Evolutionary conservation across 345 rosid genomes (phyloP).

Genomic region (Aurinia saxatilis): DNA sequence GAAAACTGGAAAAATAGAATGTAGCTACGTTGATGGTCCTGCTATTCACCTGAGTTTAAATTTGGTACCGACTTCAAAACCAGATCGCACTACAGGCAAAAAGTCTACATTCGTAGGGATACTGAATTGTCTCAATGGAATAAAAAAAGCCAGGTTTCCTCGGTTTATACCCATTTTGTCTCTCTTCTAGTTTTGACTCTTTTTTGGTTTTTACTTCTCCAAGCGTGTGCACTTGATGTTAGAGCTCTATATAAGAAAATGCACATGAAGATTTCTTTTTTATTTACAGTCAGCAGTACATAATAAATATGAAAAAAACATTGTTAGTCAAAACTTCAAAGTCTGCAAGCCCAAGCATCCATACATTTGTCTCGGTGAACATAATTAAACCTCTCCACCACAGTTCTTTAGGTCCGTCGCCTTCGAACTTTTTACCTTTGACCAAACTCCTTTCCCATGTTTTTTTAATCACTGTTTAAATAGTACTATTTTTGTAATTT

Average conservation of each 20-base stretch:
- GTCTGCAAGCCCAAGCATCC: slow-evolving; percentile 31
- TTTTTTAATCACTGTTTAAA: too few relatives aligned
- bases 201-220: slow-evolving; percentile 24
- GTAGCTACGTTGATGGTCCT: slow-evolving; percentile 19
- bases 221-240: slow-evolving; percentile 31
- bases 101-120: slow-evolving; percentile 13
- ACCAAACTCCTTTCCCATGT: too few relatives aligned
- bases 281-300: neutral
- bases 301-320: neutral
- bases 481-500: too few relatives aligned
- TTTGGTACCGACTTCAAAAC: slow-evolving; percentile 27
- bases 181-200: slow-evolving; percentile 27
- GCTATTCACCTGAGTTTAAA: slow-evolving; percentile 24
- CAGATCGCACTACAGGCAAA: slow-evolving; percentile 27
- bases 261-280: slow-evolving; percentile 1
- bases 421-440: too few relatives aligned
- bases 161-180: slow-evolving; percentile 33
- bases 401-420: too few relatives aligned
- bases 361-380: slow-evolving; percentile 27
- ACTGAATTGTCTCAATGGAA: slow-evolving; percentile 4
- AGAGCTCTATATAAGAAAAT: slow-evolving; percentile 1
- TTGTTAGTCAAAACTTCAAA: slow-evolving; percentile 24
- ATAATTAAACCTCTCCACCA: slow-evolving; percentile 10
- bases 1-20: slow-evolving; percentile 21
- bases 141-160: slow-evolving; percentile 27